Conservation (phyloP, 2,329 filamentous ascomycete species). For the Colletotrichum sp. region DNA sequence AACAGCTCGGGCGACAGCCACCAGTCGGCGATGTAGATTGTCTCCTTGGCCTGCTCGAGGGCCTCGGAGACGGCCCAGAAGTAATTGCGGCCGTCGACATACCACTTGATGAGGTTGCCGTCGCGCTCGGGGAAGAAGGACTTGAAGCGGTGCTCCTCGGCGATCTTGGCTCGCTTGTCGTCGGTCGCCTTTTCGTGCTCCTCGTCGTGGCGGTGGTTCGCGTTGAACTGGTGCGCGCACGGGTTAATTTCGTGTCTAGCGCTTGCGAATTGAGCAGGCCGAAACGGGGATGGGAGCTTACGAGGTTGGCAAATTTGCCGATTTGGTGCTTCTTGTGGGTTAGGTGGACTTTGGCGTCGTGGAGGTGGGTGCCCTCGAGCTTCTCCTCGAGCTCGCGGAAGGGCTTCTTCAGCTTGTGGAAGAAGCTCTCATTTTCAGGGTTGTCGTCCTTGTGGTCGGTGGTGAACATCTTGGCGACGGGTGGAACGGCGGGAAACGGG, state of each 20-base stretch:
- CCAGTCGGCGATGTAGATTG: conserved; percentile 97
- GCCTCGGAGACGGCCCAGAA: conserved; percentile 92
- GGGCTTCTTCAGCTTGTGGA: conserved; percentile 55
- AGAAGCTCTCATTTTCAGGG: conserved; percentile 34
- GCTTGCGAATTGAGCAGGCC: background rate
- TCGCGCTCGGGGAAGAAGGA: conserved; percentile 89
- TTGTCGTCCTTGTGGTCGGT: conserved; percentile 24
- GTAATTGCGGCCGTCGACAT: conserved; percentile 94
- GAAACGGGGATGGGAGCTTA: conserved; percentile 34
- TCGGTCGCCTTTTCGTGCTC: conserved; percentile 87
- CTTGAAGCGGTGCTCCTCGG: conserved; percentile 80
- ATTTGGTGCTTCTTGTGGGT: conserved; percentile 69
- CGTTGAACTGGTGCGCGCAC: conserved; percentile 68
- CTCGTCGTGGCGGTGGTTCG: conserved; percentile 92
- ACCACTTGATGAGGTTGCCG: conserved; percentile 93
- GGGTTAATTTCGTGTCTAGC: background rate
- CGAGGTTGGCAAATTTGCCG: conserved; percentile 68
- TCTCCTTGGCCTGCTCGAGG: conserved; percentile 87
- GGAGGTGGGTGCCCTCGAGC: conserved; percentile 57
- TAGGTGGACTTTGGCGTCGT: conserved; percentile 62
- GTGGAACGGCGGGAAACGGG: background rate
- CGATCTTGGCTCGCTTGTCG: conserved; percentile 75
- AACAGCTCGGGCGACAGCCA: conserved; percentile 93
- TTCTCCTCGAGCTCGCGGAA: conserved; percentile 56
- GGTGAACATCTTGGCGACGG: conserved; percentile 8